These are phyloP conservation scores for Microcos paniculata DNA, from an alignment of 345 rosid genomes.

Conservation along the genomic window DNA sequence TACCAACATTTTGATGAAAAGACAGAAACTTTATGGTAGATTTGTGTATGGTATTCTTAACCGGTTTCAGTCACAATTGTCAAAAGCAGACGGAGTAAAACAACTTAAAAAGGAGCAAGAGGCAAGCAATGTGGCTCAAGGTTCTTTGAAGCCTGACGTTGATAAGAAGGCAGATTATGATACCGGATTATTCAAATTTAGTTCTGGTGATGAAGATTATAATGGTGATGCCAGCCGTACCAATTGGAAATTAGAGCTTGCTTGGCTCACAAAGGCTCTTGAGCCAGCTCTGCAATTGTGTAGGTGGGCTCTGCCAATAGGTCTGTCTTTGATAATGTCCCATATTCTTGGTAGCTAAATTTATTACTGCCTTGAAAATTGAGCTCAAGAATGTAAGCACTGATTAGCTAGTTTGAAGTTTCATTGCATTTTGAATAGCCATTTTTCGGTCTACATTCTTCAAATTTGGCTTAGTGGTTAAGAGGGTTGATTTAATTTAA, in stretches of 20 bases:
- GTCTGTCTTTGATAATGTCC: constrained; percentile 33
- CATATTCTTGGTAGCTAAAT: background rate
- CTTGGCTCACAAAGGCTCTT: constrained; percentile 74
- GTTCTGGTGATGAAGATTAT: constrained; percentile 37
- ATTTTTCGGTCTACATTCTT: background rate
- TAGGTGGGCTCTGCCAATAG: constrained; percentile 77
- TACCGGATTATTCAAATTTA: constrained; percentile 31
- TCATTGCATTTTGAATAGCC: background rate
- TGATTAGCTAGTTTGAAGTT: background rate
- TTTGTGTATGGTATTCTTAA: constrained; percentile 38
- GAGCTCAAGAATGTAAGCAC: constrained; percentile 5
- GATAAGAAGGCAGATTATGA: constrained; percentile 23
- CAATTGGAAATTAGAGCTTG: constrained; percentile 73
- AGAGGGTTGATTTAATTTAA: constrained; percentile 5
- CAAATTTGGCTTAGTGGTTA: background rate
- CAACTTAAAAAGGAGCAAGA: constrained; percentile 28
- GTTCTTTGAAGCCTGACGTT: constrained; percentile 28
- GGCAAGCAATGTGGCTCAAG: constrained; percentile 27
- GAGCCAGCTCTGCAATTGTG: constrained; percentile 50
- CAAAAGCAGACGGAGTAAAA: constrained; percentile 33
- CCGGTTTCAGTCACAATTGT: constrained; percentile 44
- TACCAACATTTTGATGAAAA: constrained; percentile 30
- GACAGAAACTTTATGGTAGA: constrained; percentile 37
- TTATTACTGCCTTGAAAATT: background rate
- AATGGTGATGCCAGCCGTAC: constrained; percentile 27